Percentiles rank a stretch among this genome's conserved stretches.
Conservation (phyloP, 139 green algal genomes). For the Penium margaritaceum region DNA sequence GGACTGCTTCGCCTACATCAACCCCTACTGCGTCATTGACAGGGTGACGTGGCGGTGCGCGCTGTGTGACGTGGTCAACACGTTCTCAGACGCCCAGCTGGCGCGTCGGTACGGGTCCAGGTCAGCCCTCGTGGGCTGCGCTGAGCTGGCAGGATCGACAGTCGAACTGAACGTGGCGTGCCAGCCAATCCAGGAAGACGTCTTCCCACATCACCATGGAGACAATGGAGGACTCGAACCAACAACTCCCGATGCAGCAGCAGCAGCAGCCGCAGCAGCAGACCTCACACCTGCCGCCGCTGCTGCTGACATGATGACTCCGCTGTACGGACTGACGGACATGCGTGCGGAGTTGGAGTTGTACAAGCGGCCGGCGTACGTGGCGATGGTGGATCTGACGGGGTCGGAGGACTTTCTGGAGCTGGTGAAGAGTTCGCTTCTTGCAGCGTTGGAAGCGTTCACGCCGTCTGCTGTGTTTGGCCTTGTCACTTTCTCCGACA, state of each 20-base stretch:
- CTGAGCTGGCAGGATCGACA: slow-evolving; percentile 53
- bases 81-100: slow-evolving; percentile 35
- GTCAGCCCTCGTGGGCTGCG: slow-evolving; percentile 36
- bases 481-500: slow-evolving; percentile 47
- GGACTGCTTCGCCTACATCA: slow-evolving; percentile 57
- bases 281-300: no score
- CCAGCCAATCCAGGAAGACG: not conserved
- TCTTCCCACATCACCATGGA: no score
- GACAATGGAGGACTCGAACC: not conserved
- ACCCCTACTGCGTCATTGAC: slow-evolving; percentile 36
- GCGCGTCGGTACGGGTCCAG: slow-evolving; percentile 8
- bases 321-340: not conserved
- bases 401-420: slow-evolving; percentile 63
- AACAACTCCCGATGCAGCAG: no score
- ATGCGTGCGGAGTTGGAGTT: slow-evolving; percentile 15
- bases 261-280: no score
- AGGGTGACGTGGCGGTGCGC: slow-evolving; percentile 51
- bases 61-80: slow-evolving; percentile 61
- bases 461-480: slow-evolving; percentile 54
- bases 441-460: slow-evolving; percentile 70
- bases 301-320: no score
- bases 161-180: slow-evolving; percentile 56
- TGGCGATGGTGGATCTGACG: slow-evolving; percentile 62
- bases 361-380: slow-evolving; percentile 51
- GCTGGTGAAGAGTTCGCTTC: slow-evolving; percentile 61